Evolutionary conservation across 805 yeast species (phyloP).

Genomic region (Wickerhamiella qilinensis): DNA sequence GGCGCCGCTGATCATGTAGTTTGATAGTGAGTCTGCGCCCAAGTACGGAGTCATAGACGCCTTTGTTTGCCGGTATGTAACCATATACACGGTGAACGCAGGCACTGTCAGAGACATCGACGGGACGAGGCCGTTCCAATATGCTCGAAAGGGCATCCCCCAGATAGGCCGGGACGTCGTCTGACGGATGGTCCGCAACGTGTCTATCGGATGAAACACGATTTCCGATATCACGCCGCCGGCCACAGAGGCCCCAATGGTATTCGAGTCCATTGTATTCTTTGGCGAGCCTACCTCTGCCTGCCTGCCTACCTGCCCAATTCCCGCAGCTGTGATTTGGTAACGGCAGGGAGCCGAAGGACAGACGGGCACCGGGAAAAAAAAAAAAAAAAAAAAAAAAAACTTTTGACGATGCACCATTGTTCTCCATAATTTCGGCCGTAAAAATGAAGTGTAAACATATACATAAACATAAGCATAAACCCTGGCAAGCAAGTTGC

Average conservation of each 20-base stretch:
- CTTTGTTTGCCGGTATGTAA: constrained; percentile 26
- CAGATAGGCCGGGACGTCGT: constrained; percentile 24
- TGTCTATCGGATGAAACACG: constrained; percentile 29
- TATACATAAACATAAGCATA: too few relatives aligned
- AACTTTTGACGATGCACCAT: too few relatives aligned
- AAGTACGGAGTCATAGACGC: constrained; percentile 21
- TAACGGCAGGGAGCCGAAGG: too few relatives aligned
- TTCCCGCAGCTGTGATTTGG: too few relatives aligned
- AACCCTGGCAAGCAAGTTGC: too few relatives aligned
- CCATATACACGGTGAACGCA: constrained; percentile 27
- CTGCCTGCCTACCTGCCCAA: too few relatives aligned
- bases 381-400: too few relatives aligned
- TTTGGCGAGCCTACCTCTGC: too few relatives aligned
- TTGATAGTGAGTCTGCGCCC: constrained; percentile 21
- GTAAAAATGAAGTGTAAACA: too few relatives aligned
- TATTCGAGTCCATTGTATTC: constrained; percentile 21
- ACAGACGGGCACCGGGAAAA: too few relatives aligned
- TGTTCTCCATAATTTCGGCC: too few relatives aligned
- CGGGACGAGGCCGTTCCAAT: constrained; percentile 27
- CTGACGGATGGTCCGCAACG: constrained; percentile 27
- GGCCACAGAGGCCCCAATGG: constrained; percentile 25
- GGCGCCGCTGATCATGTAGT: constrained; percentile 24
- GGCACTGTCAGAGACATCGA: constrained; percentile 26
- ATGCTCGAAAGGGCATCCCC: constrained; percentile 23
- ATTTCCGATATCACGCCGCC: constrained; percentile 24